phyloP scores from a whole-genome alignment of 805 yeast genomes.

The Grigorovia humatica region DNA sequence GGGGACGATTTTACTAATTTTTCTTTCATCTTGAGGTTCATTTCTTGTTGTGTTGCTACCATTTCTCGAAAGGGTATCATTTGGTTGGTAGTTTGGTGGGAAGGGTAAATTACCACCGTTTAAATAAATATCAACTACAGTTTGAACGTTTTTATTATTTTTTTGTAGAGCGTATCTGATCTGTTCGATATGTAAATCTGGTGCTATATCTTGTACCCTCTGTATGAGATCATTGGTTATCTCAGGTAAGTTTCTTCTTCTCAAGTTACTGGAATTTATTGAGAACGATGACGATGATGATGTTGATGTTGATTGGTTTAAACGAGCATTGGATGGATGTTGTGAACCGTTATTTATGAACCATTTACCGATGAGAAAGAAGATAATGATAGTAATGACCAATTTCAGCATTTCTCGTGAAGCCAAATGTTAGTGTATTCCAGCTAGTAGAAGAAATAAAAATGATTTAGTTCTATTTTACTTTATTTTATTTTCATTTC shows the following conservation, averaged over 20 bases:
- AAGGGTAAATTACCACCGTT: constrained; percentile 50
- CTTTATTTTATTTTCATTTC: no score
- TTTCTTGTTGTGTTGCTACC: background rate
- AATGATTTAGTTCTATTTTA: background rate
- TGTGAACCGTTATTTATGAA: constrained; percentile 46
- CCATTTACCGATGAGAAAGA: constrained; percentile 57
- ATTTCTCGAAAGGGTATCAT: background rate
- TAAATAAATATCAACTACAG: constrained; percentile 63
- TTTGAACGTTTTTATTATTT: constrained; percentile 63
- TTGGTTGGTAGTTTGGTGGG: constrained; percentile 35
- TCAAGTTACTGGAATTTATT: constrained; percentile 1
- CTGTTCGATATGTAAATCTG: constrained; percentile 56
- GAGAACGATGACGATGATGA: background rate
- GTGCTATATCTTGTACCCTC: constrained; percentile 67
- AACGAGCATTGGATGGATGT: constrained; percentile 26
- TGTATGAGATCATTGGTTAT: background rate
- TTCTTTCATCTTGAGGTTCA: constrained; percentile 19
- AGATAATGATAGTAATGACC: constrained; percentile 27
- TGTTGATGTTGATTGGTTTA: background rate
- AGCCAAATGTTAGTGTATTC: background rate
- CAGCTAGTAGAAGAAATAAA: background rate
- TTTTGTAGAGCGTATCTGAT: constrained; percentile 63
- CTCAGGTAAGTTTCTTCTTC: constrained; percentile 5
- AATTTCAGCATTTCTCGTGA: background rate
- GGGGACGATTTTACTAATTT: constrained; percentile 22